Evolutionary conservation across 2,329 filamentous ascomycete species (phyloP).

Genomic region (Salinomyces thailandicus): DNA sequence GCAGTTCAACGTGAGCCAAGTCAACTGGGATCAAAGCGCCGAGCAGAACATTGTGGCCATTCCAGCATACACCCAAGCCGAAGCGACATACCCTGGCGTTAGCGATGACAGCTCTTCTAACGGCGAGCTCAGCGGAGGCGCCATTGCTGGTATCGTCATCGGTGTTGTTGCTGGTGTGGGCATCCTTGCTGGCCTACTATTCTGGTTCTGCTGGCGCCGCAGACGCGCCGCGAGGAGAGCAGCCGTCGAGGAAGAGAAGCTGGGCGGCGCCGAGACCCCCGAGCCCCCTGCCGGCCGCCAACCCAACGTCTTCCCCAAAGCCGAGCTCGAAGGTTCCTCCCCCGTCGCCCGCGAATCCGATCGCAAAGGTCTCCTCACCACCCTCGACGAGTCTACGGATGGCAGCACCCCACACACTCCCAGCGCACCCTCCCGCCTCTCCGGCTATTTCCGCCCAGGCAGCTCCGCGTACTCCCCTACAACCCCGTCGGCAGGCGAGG

Average conservation of each 20-base stretch:
- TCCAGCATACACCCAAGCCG: constrained; percentile 2
- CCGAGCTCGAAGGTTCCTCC: constrained; percentile 30
- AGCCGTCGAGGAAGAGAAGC: constrained; percentile 2
- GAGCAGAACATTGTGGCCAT: constrained; percentile 21
- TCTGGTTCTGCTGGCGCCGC: constrained; percentile 23
- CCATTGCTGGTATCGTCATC: constrained; percentile 36
- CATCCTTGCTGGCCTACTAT: constrained; percentile 21
- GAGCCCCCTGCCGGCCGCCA: neutral
- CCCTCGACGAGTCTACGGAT: constrained; percentile 7
- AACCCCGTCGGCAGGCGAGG: constrained; percentile 16
- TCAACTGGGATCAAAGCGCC: constrained; percentile 17
- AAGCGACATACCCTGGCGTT: constrained; percentile 1
- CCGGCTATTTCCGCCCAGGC: constrained; percentile 10
- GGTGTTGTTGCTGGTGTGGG: constrained; percentile 28
- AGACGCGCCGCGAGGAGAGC: constrained; percentile 2
- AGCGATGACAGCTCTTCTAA: constrained; percentile 4
- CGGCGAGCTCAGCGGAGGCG: constrained; percentile 24
- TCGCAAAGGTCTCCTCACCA: constrained; percentile 13
- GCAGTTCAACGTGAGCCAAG: constrained; percentile 37
- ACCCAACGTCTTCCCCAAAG: constrained; percentile 34
- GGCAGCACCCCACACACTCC: constrained; percentile 3
- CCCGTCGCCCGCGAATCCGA: constrained; percentile 9
- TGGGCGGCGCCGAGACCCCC: constrained; percentile 1
- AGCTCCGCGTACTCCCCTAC: constrained; percentile 11
- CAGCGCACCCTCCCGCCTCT: constrained; percentile 1